Evolutionary conservation across 257 asterid genomes (phyloP), one percentile per base, ranked within the genome.

Genomic region (Solanum etuberosum): DNA sequence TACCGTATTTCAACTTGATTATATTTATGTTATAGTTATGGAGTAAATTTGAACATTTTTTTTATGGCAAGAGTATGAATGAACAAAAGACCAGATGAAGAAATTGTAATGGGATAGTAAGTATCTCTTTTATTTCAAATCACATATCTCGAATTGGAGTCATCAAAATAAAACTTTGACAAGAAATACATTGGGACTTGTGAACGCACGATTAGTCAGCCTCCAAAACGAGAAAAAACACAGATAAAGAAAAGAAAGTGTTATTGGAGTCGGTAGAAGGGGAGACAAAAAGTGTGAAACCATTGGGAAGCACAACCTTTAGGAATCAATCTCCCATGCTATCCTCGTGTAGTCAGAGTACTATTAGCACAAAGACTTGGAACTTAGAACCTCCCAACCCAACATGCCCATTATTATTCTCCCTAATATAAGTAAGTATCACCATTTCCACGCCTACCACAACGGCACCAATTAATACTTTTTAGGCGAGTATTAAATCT

Each of bases 81-180:
- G 65, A 57, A 7, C 65, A 1, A 7, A 20, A 57, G 65, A 8
- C 13, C 67, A 21, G 6, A 59, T 21, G 5, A 21, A 59, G 3
- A 57, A 21, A 0, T 57, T 57, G 13, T 1, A 54, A 23, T 2
- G 23, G 0, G 61, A 51, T 16, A 16, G 11, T 54, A 54, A 54
- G 61, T 16, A 6, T 18, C n/a, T 54, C n/a, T 54, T 54, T 54
- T 7, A 18, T 20, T 54, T 7, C 0, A 7, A 54, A 51, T 51
- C 9, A 51, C 0, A 54, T 54, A 20, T 54, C 2, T 54, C 4
- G 0, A 0, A 20, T 54, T 54, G 0, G 0, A 54, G 0, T 54
- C n/a, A 6, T 20, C 1, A 20, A 54, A 54, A 54, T 54, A 20
- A 54, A 54, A 54, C 1, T 20, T 54, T 20, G 0, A 54, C 3